These are phyloP conservation scores for Nannochloris sp. DNA, from an alignment of 139 green algal genomes.

Conservation along the genomic window DNA sequence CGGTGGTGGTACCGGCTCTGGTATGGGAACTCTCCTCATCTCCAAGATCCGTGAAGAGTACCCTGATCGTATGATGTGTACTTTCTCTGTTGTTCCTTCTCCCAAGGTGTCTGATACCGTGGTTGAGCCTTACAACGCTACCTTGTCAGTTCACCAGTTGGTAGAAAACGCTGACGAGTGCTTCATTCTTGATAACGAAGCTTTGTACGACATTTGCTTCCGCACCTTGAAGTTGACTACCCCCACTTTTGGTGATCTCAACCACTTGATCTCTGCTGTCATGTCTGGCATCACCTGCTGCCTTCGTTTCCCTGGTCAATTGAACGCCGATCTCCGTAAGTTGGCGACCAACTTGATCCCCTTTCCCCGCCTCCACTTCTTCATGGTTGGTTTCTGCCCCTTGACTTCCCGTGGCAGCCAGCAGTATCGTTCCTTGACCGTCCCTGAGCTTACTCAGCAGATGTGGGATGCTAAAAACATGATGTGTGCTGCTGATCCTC, in stretches of 20 bases:
- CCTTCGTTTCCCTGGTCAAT: slow-evolving; percentile 97
- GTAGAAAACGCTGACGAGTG: slow-evolving; percentile 99
- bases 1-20: slow-evolving; percentile 91
- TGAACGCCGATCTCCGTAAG: slow-evolving; percentile 99
- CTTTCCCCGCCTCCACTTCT: slow-evolving; percentile 99
- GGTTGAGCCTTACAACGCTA: slow-evolving; percentile 99
- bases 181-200: slow-evolving; percentile 98
- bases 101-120: slow-evolving; percentile 99
- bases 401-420: slow-evolving; percentile 92
- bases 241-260: slow-evolving; percentile 94
- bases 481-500: slow-evolving; percentile 98
- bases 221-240: slow-evolving; percentile 98
- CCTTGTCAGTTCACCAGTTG: slow-evolving; percentile 99
- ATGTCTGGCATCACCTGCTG: slow-evolving; percentile 99
- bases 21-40: slow-evolving; percentile 91
- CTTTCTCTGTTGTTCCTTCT: slow-evolving; percentile 98
- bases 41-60: slow-evolving; percentile 90
- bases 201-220: slow-evolving; percentile 99
- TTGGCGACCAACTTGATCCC: slow-evolving; percentile 98
- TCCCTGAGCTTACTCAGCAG: slow-evolving; percentile 99
- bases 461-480: slow-evolving; percentile 99
- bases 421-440: slow-evolving; percentile 92
- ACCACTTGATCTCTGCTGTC: slow-evolving; percentile 98
- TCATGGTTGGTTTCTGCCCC: slow-evolving; percentile 98
- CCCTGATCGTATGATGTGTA: slow-evolving; percentile 97